Evolutionary conservation across 2,329 filamentous ascomycete genomes (phyloP), one percentile per base, ranked within the genome.

Genomic region (Coniella lustricola): DNA sequence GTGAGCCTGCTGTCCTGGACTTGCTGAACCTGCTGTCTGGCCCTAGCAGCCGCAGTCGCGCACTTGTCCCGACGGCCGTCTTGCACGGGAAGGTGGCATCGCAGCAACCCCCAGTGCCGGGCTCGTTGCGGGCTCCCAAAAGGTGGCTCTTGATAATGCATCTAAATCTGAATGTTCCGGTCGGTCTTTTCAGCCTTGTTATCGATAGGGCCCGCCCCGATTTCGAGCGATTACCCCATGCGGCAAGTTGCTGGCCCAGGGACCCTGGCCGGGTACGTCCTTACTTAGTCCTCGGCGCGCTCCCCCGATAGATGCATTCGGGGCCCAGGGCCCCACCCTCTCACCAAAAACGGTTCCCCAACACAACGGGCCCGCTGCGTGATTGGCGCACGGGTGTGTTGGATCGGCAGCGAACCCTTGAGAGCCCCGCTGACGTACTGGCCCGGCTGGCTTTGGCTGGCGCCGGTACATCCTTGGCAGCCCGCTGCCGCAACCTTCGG

Each of bases 331-430:
- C 39, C 47, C 50, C 50, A 50, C 50, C 50, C 46, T 50, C 50
- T 48, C 50, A 52, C 50, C 50, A 52, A 51, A 29, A 50, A 36
- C 18, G 46, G 34, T 46, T 41, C 50, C 49, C 50, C 50, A 52
- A 52, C 50, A 48, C 48, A 41, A 44, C 34, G 43, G 39, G 21
- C 16, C 43, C 14, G 25, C 47, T 34, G 13, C 14, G 5, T 52
- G 43, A 50, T 52, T 52, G 50, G 50, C 5, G 29, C 9, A 21
- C 33, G 32, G 41, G 34, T 36, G 38, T 33, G 39, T 52, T 43
- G 25, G 38, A 34, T 38, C 46, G 45, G 49, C 49, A 49, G 46
- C 41, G 20, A 7, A 10, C 14, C 3, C 12, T 20, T n/a, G 17
- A 29, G 10, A 10, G 25, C 10, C 10, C 25, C 25, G 25, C 25